Percentiles rank a stretch among this genome's conserved stretches.
phyloP scores from a whole-genome alignment of 176 grass and related monocot species.

The Aechmea fasciata region DNA sequence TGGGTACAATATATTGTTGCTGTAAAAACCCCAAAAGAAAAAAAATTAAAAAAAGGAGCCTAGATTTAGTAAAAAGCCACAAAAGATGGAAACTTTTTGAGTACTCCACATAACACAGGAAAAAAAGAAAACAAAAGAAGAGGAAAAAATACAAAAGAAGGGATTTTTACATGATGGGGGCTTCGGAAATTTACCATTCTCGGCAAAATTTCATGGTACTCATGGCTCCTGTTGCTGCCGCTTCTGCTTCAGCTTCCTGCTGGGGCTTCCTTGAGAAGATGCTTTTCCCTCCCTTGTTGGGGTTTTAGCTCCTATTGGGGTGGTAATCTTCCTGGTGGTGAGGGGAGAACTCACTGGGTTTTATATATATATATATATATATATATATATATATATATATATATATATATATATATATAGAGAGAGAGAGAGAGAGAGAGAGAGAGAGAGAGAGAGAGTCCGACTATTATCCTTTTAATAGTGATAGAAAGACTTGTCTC shows the following conservation, averaged over 20 bases:
- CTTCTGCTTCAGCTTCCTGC: background rate
- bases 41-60: background rate
- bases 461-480: too few relatives aligned
- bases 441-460: too few relatives aligned
- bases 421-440: too few relatives aligned
- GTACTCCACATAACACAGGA: background rate
- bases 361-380: too few relatives aligned
- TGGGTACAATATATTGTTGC: conserved; percentile 33
- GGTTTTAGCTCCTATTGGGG: background rate
- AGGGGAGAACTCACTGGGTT: too few relatives aligned
- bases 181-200: conserved; percentile 21
- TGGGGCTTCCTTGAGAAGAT: background rate
- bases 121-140: background rate
- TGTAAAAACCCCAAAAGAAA: background rate
- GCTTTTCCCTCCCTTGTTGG: background rate
- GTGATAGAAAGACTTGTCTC: too few relatives aligned
- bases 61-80: background rate
- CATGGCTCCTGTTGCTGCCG: conserved; percentile 1
- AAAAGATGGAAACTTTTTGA: background rate
- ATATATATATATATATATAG: too few relatives aligned
- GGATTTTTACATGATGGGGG: background rate
- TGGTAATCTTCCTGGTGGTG: too few relatives aligned
- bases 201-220: conserved; percentile 33
- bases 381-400: too few relatives aligned
- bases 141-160: background rate